Evolutionary conservation across 2,329 filamentous ascomycete species (phyloP), one percentile per base, ranked within the genome.

Genomic region (Pseudovirgaria hyperparasitica): DNA sequence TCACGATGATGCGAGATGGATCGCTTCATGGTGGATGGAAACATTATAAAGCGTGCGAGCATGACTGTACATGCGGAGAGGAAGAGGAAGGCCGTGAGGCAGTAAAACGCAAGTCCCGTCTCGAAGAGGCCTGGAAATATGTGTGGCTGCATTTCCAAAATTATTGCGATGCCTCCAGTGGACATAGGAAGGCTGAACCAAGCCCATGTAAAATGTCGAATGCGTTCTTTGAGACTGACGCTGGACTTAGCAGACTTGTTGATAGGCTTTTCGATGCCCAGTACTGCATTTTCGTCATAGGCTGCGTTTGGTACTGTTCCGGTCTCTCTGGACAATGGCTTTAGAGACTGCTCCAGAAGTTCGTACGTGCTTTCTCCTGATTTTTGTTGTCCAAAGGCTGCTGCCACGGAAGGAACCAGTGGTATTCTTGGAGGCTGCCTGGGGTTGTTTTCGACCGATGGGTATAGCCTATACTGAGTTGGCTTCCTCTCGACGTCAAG

Each of bases 21-120:
- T 23, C 41, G 39, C 6, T 40, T 40, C 12, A 64, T 41, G 5
- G 55, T 52, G 21, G 42, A 40, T 3, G 48, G 50, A 34, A 50
- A 51, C 15, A 50, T 37, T 16, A 45, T 26, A 37, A 65, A 64
- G 28, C 62, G 55, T 23, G 48, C 42, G n/a, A n/a, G n/a, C n/a
- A n/a, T n/a, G 11, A 22, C 5, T 3, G 26, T 23, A 5, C 46
- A 36, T 4, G 41, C 34, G 11, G 28, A 30, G 15, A 30, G 17
- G 14, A 17, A 12, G 10, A 36, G 11, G 41, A 63, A 63, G 20
- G 57, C 37, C 29, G 58, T 28, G 2, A 65, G 45, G 37, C 62
- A 59, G 28, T 63, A 42, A 16, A 64, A 41, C 38, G 57, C 65
- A 25, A 64, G 43, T 14, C 62, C 63, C 27, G 65, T 58, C 6